Base-by-base conservation (phyloP, 2,329 filamentous ascomycete species). In the Neofusicoccum sp. region DNA sequence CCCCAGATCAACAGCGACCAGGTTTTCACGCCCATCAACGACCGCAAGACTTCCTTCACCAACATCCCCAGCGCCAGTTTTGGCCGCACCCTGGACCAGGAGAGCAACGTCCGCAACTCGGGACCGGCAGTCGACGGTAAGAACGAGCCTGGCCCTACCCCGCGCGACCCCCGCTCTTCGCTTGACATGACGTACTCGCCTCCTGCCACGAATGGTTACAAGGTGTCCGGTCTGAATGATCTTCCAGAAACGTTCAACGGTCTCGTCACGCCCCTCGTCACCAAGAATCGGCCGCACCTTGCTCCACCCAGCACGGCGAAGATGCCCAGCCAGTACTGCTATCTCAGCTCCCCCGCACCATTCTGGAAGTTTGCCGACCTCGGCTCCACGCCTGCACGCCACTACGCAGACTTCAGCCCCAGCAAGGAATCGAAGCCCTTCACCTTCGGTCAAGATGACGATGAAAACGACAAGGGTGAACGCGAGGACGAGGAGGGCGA, bases 321-420 rank as follows among this genome's bases (percentile, higher is more conserved):
- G 72, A 83, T 91, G 62, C 92, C 92, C 8, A 93, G 90, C 71
- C 90, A 93, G 71, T 91, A 92, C 74, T 92, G 94, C 85, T 90
- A 91, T 37, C 93, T 92, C 49, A 92, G 89, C 69, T 93, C 90
- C 36, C 92, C 92, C 0, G 92, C 92, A 1, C 91, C 91, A 0
- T 95, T 96, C 76, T 96, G 92, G 92, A 93, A 91, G 74, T 95
- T 91, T 75, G 88, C 90, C 44, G 90, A 93, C 67, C 85, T 92
- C 64, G 85, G 86, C 31, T 91, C 87, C 75, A 93, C 90, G 1
- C 91, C 91, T 1, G 79, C 90, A 6, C 77, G 77, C 65, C 69
- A 68, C 9, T 69, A 68, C n/a, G 66, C 65, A 8, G 74, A 76
- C 43, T 64, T 75, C 9, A 76, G 73, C 48, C 73, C 74, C 1